These are phyloP conservation scores for Plectosphaerella plurivora DNA, from an alignment of 2,329 filamentous ascomycete genomes.

Conservation along the genomic window DNA sequence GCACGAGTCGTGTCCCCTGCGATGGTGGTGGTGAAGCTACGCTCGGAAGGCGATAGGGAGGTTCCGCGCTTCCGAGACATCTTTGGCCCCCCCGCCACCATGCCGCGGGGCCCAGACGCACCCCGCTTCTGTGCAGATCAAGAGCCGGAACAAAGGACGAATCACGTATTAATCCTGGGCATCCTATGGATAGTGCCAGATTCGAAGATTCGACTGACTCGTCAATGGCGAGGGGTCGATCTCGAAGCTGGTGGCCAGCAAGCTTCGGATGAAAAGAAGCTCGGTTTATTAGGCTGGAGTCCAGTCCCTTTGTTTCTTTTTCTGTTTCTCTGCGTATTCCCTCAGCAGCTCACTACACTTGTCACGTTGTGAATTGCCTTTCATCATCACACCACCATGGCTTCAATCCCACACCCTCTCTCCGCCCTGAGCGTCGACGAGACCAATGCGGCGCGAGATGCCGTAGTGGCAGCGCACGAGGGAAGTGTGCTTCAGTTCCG, in stretches of 20 bases:
- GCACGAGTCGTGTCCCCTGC: no score
- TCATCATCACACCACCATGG: constrained; percentile 6
- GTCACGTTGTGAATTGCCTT: no score
- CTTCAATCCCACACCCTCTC: constrained; percentile 23
- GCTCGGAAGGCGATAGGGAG: neutral
- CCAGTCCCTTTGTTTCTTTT: neutral
- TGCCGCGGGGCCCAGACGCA: no score
- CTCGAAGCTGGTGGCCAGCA: no score
- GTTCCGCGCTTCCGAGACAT: neutral
- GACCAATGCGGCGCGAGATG: constrained; percentile 26
- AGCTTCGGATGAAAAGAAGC: no score
- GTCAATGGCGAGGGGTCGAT: no score
- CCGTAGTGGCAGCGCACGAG: constrained; percentile 22
- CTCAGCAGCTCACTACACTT: no score
- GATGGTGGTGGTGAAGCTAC: no score
- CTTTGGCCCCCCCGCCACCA: neutral
- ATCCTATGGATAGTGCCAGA: no score
- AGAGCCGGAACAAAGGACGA: neutral
- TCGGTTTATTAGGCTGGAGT: no score
- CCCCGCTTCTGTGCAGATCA: no score
- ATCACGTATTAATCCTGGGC: neutral
- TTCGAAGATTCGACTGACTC: no score
- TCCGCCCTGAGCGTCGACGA: constrained; percentile 22
- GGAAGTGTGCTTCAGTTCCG: constrained; percentile 31
- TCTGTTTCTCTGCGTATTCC: neutral